Evolutionary conservation across 2,329 filamentous ascomycete species (phyloP).

Genomic region (Penicillium crustosum): DNA sequence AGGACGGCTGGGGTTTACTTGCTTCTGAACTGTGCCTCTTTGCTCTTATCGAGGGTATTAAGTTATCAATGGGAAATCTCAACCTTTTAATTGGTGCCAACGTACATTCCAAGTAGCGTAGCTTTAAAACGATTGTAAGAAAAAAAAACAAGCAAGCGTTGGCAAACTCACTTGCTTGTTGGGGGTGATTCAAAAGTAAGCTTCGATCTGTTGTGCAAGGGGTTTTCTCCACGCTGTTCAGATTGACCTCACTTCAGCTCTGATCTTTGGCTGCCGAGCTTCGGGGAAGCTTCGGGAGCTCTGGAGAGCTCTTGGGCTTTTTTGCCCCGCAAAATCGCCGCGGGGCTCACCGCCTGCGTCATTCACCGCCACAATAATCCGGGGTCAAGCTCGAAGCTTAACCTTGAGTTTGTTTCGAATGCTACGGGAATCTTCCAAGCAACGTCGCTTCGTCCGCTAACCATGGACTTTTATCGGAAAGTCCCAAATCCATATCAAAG

Average conservation of each 20-base stretch:
- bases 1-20: constrained; percentile 28
- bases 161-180: not conserved
- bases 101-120: not conserved
- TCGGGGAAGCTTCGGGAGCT: constrained; percentile 4
- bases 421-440: not conserved
- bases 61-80: constrained; percentile 29
- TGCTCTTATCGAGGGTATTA: constrained; percentile 31
- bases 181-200: not conserved
- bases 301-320: not conserved
- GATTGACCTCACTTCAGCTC: not conserved
- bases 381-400: constrained; percentile 10
- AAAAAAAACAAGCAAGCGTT: not conserved
- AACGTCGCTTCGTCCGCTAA: no score
- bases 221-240: not conserved
- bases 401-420: not conserved
- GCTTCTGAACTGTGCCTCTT: constrained; percentile 34
- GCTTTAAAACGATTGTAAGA: not conserved
- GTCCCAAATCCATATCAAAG: rapidly evolving
- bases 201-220: not conserved
- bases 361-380: constrained; percentile 8
- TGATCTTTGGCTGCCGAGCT: not conserved
- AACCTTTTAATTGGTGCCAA: constrained; percentile 19
- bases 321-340: constrained; percentile 5
- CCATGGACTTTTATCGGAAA: not conserved
- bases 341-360: constrained; percentile 10